Evolutionary conservation across 352 stramenopile species (phyloP).

Genomic region (Globisporangium heterothallicum): DNA sequence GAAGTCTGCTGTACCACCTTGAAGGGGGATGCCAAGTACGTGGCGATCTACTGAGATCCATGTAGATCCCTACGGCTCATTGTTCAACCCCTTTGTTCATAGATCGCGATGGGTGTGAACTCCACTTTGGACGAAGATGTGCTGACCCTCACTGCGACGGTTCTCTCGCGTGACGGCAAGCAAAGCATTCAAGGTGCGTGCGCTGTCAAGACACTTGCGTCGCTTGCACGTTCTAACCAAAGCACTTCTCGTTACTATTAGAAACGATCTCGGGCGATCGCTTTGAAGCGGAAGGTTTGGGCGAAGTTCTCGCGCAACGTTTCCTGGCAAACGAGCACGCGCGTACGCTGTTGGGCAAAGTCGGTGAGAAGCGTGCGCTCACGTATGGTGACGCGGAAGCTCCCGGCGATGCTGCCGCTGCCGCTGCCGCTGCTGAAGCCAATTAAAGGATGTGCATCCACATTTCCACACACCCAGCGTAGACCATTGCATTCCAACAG

Average conservation of each 20-base stretch:
- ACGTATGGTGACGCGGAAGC: constrained; percentile 71
- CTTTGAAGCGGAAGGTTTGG: constrained; percentile 50
- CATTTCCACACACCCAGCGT: not conserved
- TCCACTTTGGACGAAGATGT: constrained; percentile 53
- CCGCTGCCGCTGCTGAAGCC: constrained; percentile 33
- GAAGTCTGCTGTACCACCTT: constrained; percentile 73
- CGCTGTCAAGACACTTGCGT: too few relatives aligned
- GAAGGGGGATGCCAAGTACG: constrained; percentile 81
- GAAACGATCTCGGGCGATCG: constrained; percentile 52
- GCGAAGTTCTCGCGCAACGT: constrained; percentile 52
- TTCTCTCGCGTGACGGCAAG: constrained; percentile 73
- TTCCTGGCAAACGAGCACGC: constrained; percentile 57
- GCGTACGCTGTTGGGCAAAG: constrained; percentile 49
- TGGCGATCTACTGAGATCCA: too few relatives aligned
- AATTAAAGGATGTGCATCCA: not conserved
- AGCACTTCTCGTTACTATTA: too few relatives aligned
- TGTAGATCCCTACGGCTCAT: not conserved
- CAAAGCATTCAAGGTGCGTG: constrained; percentile 42
- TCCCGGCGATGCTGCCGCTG: constrained; percentile 57
- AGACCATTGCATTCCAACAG: too few relatives aligned
- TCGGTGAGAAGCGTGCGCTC: constrained; percentile 60
- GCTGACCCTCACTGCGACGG: constrained; percentile 61
- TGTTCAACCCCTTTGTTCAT: not conserved
- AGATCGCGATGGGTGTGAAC: constrained; percentile 84
- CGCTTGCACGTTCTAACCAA: too few relatives aligned